These are phyloP conservation scores for Fusarium agapanthi DNA, from an alignment of 2,329 filamentous ascomycete genomes.

Conservation along the genomic window DNA sequence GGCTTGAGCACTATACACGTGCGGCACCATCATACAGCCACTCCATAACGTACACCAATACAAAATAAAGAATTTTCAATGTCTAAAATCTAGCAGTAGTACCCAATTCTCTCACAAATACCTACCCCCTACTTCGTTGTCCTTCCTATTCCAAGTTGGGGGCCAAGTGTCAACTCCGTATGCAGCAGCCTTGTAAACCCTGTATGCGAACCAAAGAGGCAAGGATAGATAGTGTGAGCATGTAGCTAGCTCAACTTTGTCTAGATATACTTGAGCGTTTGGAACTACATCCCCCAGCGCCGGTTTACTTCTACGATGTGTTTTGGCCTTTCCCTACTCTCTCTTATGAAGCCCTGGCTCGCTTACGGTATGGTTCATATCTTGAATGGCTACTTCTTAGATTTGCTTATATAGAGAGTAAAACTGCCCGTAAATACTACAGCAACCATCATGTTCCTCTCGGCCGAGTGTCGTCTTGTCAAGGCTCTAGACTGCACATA, in stretches of 20 bases:
- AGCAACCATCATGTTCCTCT: neutral
- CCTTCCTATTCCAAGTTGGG: neutral
- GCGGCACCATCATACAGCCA: neutral
- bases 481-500: neutral
- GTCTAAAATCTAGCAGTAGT: neutral
- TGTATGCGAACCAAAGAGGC: neutral
- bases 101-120: neutral
- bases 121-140: no score
- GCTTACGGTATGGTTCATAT: no score
- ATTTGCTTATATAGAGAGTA: neutral
- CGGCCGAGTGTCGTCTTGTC: neutral
- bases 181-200: neutral
- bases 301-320: neutral
- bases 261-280: neutral
- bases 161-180: neutral
- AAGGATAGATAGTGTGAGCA: neutral
- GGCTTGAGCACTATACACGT: neutral
- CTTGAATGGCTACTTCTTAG: neutral
- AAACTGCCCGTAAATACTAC: accelerated
- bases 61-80: no score
- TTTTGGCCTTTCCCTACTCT: neutral
- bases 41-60: neutral
- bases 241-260: neutral
- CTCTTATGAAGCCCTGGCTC: neutral
- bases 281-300: neutral